phyloP scores from a whole-genome alignment of 108 stramenopile genomes.

The Cyclostephanos invisitatus region DNA sequence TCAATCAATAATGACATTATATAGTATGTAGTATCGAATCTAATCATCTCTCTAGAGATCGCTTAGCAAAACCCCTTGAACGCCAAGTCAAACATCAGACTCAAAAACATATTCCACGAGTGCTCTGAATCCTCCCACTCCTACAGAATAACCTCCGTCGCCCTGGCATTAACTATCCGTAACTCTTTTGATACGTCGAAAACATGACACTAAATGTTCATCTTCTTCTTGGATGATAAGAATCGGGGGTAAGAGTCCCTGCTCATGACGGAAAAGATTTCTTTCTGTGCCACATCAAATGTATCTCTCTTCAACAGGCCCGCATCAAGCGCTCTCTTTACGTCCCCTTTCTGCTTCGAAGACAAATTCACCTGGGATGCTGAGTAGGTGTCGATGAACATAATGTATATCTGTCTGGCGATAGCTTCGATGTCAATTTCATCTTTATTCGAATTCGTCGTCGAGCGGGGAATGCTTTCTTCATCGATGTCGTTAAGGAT shows the following conservation, averaged over 20 bases:
- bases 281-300: slow-evolving; percentile 45
- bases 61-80: too few relatives aligned
- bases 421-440: slow-evolving; percentile 11
- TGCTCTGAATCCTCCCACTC: too few relatives aligned
- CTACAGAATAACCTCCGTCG: too few relatives aligned
- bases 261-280: slow-evolving; percentile 52
- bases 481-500: not conserved
- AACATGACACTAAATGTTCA: too few relatives aligned
- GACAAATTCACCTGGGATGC: slow-evolving; percentile 47
- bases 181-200: too few relatives aligned
- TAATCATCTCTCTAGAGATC: too few relatives aligned
- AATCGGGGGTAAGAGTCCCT: slow-evolving; percentile 51
- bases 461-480: not conserved
- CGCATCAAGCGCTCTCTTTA: slow-evolving; percentile 34
- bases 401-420: slow-evolving; percentile 30
- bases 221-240: slow-evolving; percentile 26
- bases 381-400: slow-evolving; percentile 32
- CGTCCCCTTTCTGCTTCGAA: slow-evolving; percentile 33
- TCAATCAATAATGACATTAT: too few relatives aligned
- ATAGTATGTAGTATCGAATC: too few relatives aligned
- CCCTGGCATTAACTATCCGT: too few relatives aligned
- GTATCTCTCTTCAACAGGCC: slow-evolving; percentile 27
- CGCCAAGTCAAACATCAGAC: too few relatives aligned
- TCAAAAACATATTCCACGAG: too few relatives aligned
- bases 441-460: not conserved